Evolutionary conservation across 2,329 filamentous ascomycete species (phyloP).

Genomic region (Botrytis cinerea): DNA sequence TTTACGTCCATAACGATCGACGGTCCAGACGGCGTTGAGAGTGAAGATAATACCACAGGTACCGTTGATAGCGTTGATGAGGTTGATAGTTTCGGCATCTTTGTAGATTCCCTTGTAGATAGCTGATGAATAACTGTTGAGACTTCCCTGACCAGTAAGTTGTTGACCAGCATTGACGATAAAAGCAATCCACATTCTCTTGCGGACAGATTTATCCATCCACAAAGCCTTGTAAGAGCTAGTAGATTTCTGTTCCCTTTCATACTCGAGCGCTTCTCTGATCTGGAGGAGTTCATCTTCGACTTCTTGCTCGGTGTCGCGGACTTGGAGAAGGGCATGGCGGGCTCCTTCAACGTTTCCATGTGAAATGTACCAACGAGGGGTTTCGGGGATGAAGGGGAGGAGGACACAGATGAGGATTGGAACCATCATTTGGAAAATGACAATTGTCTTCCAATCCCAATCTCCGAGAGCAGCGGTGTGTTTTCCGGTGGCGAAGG

Average conservation of each 20-base stretch:
- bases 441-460: conserved; percentile 73
- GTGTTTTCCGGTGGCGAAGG: conserved; percentile 33
- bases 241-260: conserved; percentile 64
- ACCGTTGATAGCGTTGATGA: conserved; percentile 75
- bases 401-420: conserved; percentile 61
- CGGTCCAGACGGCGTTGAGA: conserved; percentile 71
- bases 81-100: conserved; percentile 58
- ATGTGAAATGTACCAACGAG: conserved; percentile 67
- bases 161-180: conserved; percentile 64
- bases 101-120: conserved; percentile 73
- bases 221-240: conserved; percentile 66
- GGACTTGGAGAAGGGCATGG: conserved; percentile 56
- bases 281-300: conserved; percentile 67
- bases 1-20: conserved; percentile 70
- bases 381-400: conserved; percentile 68
- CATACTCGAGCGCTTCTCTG: conserved; percentile 68
- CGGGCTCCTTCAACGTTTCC: conserved; percentile 50
- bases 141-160: conserved; percentile 51
- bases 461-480: conserved; percentile 54
- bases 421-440: conserved; percentile 71
- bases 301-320: conserved; percentile 60
- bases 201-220: conserved; percentile 68
- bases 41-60: conserved; percentile 74
- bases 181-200: conserved; percentile 64
- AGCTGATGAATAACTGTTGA: conserved; percentile 72